A percentile compares a stretch with the other conserved stretches of the same genome.
These are phyloP conservation scores for Mrakiaceae sp. DNA, from an alignment of 1,284 basidiomycete genomes.

Conservation along the genomic window DNA sequence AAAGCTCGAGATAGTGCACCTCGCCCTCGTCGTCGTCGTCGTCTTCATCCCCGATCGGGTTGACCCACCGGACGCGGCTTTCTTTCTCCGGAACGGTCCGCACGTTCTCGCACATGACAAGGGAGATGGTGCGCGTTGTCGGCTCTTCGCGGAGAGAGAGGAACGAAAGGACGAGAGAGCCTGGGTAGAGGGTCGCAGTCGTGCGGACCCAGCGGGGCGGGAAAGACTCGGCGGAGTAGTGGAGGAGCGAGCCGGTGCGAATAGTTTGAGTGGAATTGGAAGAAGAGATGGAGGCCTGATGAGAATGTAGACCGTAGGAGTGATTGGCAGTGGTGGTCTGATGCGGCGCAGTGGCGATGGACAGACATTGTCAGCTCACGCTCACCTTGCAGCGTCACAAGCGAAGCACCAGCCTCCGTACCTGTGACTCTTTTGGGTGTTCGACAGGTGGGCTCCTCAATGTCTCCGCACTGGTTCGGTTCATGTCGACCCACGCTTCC, in stretches of 20 bases:
- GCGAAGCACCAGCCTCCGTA: background rate
- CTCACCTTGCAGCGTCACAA: background rate
- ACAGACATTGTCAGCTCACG: background rate
- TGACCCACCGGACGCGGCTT: conserved; percentile 2
- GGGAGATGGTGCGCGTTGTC: background rate
- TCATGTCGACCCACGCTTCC: background rate
- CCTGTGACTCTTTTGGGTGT: background rate
- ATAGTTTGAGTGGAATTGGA: background rate
- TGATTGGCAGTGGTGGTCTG: background rate
- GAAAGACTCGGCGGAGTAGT: conserved; percentile 1
- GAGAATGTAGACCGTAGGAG: background rate
- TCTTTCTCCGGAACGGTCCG: conserved; percentile 15
- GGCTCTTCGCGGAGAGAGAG: conserved; percentile 9
- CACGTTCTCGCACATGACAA: background rate
- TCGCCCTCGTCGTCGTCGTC: conserved; percentile 7
- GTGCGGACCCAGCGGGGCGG: conserved; percentile 15
- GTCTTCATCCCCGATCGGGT: conserved; percentile 1
- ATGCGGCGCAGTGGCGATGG: background rate
- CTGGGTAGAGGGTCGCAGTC: conserved; percentile 5
- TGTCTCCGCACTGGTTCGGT: background rate
- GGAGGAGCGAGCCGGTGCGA: conserved; percentile 10
- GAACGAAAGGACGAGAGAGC: background rate
- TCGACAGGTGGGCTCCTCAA: background rate
- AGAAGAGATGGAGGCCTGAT: background rate
- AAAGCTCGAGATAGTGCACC: conserved; percentile 13